A percentile compares a stretch with the other conserved stretches of the same genome.
These are phyloP conservation scores for Candida dendrica DNA, from an alignment of 805 yeast species.

Conservation along the genomic window DNA sequence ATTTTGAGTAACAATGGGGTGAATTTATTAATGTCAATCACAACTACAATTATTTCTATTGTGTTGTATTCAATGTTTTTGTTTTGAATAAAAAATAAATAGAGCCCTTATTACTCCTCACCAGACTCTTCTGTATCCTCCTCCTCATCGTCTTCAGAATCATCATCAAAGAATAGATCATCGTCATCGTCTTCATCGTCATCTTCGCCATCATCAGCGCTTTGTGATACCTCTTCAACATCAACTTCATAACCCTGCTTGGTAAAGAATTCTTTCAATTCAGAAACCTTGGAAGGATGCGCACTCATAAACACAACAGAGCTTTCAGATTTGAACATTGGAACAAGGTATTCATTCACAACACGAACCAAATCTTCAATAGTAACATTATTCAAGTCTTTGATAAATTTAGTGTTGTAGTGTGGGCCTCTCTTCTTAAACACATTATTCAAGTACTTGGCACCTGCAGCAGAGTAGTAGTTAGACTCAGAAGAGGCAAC, in stretches of 20 bases:
- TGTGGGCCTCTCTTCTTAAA: slow-evolving; percentile 66
- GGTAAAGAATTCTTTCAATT: slow-evolving; percentile 39
- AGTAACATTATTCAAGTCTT: slow-evolving; percentile 44
- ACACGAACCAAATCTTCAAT: slow-evolving; percentile 42
- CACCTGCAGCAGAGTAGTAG: slow-evolving; percentile 53
- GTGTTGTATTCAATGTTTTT: slow-evolving; percentile 14
- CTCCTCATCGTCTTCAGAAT: slow-evolving; percentile 6
- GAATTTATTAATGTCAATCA: slow-evolving; percentile 27
- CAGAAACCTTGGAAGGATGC: slow-evolving; percentile 55
- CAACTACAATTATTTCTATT: slow-evolving; percentile 23
- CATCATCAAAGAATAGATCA: slow-evolving; percentile 15
- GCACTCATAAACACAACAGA: slow-evolving; percentile 66
- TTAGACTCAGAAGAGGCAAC: slow-evolving; percentile 67
- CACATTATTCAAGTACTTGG: slow-evolving; percentile 58
- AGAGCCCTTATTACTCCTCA: slow-evolving; percentile 1
- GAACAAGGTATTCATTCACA: slow-evolving; percentile 53
- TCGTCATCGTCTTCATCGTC: slow-evolving; percentile 15
- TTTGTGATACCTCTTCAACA: slow-evolving; percentile 42
- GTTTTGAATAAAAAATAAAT: neutral
- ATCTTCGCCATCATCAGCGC: slow-evolving; percentile 7
- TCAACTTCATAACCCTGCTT: slow-evolving; percentile 52
- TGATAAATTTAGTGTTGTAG: slow-evolving; percentile 48
- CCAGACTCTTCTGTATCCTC: slow-evolving; percentile 8
- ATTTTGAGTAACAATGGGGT: slow-evolving; percentile 34
- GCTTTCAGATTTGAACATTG: slow-evolving; percentile 49